phyloP scores from a whole-genome alignment of 1,139 yeast species.

The Zygoascus sp. region DNA sequence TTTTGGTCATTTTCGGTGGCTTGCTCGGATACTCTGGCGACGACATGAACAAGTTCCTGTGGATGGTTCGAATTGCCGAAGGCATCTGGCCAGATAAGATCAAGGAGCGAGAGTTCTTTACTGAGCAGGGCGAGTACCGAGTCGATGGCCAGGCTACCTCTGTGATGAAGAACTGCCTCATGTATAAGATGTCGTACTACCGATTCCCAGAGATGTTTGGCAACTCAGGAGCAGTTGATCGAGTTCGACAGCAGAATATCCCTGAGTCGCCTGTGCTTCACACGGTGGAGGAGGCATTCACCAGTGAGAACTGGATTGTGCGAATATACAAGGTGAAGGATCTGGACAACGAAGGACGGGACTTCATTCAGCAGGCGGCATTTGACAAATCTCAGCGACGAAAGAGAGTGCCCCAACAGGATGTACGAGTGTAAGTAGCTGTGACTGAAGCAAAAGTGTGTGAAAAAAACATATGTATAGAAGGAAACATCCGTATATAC shows the following conservation, averaged over 20 bases:
- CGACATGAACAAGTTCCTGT: slow-evolving; percentile 91
- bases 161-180: slow-evolving; percentile 80
- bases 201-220: slow-evolving; percentile 72
- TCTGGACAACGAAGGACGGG: slow-evolving; percentile 82
- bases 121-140: slow-evolving; percentile 79
- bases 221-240: slow-evolving; percentile 65
- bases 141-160: slow-evolving; percentile 77
- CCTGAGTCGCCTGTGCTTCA: slow-evolving; percentile 60
- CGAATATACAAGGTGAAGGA: slow-evolving; percentile 92
- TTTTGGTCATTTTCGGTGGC: slow-evolving; percentile 91
- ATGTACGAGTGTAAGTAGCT: slow-evolving; percentile 21
- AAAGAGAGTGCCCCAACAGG: slow-evolving; percentile 25
- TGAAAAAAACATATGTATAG: slow-evolving; percentile 5
- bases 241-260: slow-evolving; percentile 82
- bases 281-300: slow-evolving; percentile 88
- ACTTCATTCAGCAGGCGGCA: slow-evolving; percentile 31
- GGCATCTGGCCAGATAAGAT: slow-evolving; percentile 99
- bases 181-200: slow-evolving; percentile 95
- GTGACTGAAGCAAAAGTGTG: not conserved
- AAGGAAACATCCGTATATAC: not conserved
- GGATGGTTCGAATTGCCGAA: slow-evolving; percentile 99
- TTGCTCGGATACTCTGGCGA: slow-evolving; percentile 92
- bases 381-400: slow-evolving; percentile 32
- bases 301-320: slow-evolving; percentile 95
- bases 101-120: slow-evolving; percentile 77